phyloP scores from a whole-genome alignment of 1,139 yeast genomes.

The Candida sp. region DNA sequence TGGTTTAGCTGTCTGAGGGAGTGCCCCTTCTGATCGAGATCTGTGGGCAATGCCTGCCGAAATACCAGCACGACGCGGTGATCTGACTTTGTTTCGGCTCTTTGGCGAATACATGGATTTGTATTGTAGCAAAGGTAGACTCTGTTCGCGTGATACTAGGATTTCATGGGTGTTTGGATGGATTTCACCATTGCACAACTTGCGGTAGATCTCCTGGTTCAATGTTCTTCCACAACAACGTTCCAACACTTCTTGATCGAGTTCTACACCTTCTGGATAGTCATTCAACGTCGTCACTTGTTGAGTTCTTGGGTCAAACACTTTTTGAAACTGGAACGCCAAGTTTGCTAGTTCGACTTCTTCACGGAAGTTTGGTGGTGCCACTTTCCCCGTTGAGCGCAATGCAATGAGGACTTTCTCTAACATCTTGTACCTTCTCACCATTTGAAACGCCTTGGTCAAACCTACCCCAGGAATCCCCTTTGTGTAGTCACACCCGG shows the following conservation, averaged over 20 bases:
- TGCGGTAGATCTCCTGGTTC: slow-evolving; percentile 49
- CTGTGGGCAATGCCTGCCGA: slow-evolving; percentile 4
- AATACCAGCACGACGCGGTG: not conserved
- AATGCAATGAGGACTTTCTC: slow-evolving; percentile 62
- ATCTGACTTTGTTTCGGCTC: slow-evolving; percentile 1
- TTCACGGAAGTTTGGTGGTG: slow-evolving; percentile 62
- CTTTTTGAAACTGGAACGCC: slow-evolving; percentile 88
- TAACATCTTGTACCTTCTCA: slow-evolving; percentile 53
- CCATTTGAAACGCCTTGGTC: slow-evolving; percentile 71
- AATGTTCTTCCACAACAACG: slow-evolving; percentile 68
- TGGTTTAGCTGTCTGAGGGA: not conserved
- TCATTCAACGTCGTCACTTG: slow-evolving; percentile 61
- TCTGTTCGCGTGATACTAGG: slow-evolving; percentile 52
- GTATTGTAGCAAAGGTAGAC: slow-evolving; percentile 26
- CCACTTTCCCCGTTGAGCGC: slow-evolving; percentile 62
- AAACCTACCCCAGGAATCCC: slow-evolving; percentile 87
- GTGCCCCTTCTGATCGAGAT: slow-evolving; percentile 10
- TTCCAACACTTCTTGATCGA: slow-evolving; percentile 45
- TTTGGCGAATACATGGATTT: slow-evolving; percentile 21
- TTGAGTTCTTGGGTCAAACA: slow-evolving; percentile 66
- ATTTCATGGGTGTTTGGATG: slow-evolving; percentile 65
- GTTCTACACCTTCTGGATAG: slow-evolving; percentile 44
- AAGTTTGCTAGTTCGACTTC: slow-evolving; percentile 71
- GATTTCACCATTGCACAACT: slow-evolving; percentile 66
- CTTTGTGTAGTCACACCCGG: slow-evolving; percentile 96